Evolutionary conservation across 768 basidiomycete species (phyloP), one percentile per base, ranked within the genome.

Genomic region (Cystoderma amianthinum): DNA sequence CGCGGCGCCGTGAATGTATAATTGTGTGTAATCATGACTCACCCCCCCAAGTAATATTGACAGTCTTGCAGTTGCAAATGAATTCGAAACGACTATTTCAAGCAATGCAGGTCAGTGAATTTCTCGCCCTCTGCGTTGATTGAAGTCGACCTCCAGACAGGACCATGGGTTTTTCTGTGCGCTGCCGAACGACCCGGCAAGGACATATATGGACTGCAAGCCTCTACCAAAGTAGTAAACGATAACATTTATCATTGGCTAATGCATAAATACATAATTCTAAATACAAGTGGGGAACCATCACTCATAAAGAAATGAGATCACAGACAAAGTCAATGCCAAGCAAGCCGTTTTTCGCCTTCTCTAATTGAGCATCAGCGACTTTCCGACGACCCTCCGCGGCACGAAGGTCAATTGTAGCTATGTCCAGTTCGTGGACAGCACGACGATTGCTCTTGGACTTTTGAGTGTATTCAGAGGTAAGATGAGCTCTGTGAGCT

Each of bases 191-290:
- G 77, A 87, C 53, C 84, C 81, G 5, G 56, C 62, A 41, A 71
- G 67, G 56, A 82, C 80, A 17, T 63, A 86, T 48, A 82, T 85
- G 63, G 74, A 81, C 49, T 86, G 82, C 60, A 80, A 63, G 51
- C 81, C 71, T n/a, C 60, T 85, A 48, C 76, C 75, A 41, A 68
- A 72, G 47, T 60, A 55, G 52, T 16, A 16, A 10, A 5, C 16
- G 20, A n/a, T 9, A n/a, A 9, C 9, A 9, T 9, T 30, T 30
- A 9, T 30, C n/a, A 9, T 9, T 30, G n/a, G 9, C n/a, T 30
- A 30, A 30, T 30, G 28, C 28, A 30, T 9, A 9, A n/a, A 30
- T 30, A n/a, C 10, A 9, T 9, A 9, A 30, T 30, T 30, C 28
- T 9, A 30, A 30, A 9, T 30, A n/a, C 10, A 30, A 38, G 5